Evolutionary conservation across 805 yeast species (phyloP), one percentile per base, ranked within the genome.

Genomic region (Wickerhamomyces bisporus): DNA sequence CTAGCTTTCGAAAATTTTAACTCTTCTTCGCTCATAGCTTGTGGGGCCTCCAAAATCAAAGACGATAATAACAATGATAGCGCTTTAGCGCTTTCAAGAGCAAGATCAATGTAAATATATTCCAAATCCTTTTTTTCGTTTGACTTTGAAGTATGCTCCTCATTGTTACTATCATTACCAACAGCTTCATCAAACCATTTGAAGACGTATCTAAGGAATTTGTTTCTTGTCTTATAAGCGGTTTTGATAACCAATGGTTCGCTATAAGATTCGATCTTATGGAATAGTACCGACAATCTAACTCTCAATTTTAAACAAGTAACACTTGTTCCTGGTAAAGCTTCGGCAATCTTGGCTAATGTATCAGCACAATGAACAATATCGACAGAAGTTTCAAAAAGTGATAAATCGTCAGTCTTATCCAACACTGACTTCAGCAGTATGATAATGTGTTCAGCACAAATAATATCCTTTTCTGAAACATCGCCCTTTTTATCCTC

Each of bases 11-110:
- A 71, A 44, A 75, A 72, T 29, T 64, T 64, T 25, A 75, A 50
- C 46, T 79, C 85, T 15, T 63, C 65, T 38, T 73, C 79, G 36
- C 69, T 66, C 11, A 69, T 64, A 21, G 76, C 79, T 40, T 67
- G 81, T 26, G 75, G 81, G 19, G 73, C 68, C 40, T 79, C 89
- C 30, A 81, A 55, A 4, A 81, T 71, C 24, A 81, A 55, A n/a
- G 70, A 66, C 20, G 71, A 72, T 18, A 85, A 66, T 16, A 79
- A 66, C 17, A 70, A 54, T 2, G 81, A 70, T 38, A 84, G 57
- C 16, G 80, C 75, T 44, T 69, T 70, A 0, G 85, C 75, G 31
- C 81, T 68, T 51, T 82, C 89, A 7, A 73, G 67, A 0, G 83
- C 77, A n/a, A 80, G 65, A 53, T 79, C 86, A 34, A 78, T 58